Conservation (phyloP, 371 early-diverging fungal genomes). For the Circinella umbellata region DNA sequence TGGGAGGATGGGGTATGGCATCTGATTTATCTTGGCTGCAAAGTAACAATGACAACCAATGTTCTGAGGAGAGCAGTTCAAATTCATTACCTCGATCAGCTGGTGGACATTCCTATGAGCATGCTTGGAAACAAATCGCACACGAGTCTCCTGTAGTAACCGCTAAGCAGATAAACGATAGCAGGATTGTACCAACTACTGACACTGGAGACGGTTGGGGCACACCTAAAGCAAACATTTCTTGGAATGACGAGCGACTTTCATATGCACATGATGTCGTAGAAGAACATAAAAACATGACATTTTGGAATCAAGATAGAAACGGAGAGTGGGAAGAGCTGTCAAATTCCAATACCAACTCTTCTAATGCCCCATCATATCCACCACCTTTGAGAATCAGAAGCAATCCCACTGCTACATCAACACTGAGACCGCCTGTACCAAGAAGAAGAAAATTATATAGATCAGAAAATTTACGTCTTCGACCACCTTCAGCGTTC, state of each 20-base stretch:
- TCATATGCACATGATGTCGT: conserved; percentile 41
- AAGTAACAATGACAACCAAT: not conserved
- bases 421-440: not conserved
- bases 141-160: not conserved
- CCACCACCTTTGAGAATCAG: not conserved
- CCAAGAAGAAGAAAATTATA: not conserved
- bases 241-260: conserved; percentile 42
- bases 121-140: conserved; percentile 18
- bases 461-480: not conserved
- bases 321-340: conserved; percentile 13
- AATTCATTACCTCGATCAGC: not conserved
- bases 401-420: not conserved
- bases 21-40: conserved; percentile 9
- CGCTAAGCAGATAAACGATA: not conserved
- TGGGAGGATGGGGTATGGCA: conserved; percentile 36
- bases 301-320: conserved; percentile 30
- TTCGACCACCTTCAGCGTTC: not conserved
- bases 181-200: not conserved
- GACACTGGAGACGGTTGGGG: conserved; percentile 44
- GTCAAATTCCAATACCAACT: not conserved
- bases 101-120: not conserved
- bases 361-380: not conserved
- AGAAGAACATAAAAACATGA: conserved; percentile 36
- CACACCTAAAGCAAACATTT: conserved; percentile 15
- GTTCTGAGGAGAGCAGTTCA: not conserved